Conservation (phyloP, 495 filamentous ascomycete genomes). For the Aspergillus kassunensis region DNA sequence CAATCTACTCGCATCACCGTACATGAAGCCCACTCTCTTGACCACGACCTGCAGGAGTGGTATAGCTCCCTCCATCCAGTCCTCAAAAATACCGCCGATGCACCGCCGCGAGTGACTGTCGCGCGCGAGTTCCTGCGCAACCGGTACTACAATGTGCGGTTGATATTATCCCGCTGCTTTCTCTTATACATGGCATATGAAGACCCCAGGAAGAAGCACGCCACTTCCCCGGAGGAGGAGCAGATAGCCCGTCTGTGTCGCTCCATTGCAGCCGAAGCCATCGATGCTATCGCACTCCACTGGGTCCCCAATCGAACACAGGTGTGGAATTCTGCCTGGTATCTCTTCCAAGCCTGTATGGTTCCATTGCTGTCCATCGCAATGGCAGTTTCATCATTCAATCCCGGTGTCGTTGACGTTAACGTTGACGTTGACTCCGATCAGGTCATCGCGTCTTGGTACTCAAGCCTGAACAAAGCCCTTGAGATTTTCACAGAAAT, state of each 20-base stretch:
- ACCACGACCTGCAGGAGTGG: slow-evolving; percentile 1
- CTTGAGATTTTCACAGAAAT: slow-evolving; percentile 6
- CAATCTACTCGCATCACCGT: slow-evolving; percentile 3
- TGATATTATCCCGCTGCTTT: slow-evolving; percentile 5
- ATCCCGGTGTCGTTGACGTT: neutral
- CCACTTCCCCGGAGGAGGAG: neutral
- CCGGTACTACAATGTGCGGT: slow-evolving; percentile 7
- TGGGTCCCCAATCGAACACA: slow-evolving; percentile 7
- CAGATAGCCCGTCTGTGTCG: neutral
- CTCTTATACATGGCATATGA: slow-evolving; percentile 7
- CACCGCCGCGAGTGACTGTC: slow-evolving; percentile 1
- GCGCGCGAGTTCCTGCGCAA: slow-evolving; percentile 11
- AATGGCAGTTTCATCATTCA: neutral
- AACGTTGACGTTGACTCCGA: neutral
- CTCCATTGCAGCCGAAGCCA: slow-evolving; percentile 1
- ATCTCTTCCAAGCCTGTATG: slow-evolving; percentile 13
- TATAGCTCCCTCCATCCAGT: neutral
- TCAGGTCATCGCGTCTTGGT: neutral
- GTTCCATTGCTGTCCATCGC: slow-evolving; percentile 9
- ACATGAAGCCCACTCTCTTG: neutral
- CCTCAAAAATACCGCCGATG: neutral
- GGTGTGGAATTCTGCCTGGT: slow-evolving; percentile 12
- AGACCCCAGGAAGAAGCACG: neutral
- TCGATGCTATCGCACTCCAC: slow-evolving; percentile 5
- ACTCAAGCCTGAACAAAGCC: slow-evolving; percentile 7